Evolutionary conservation across 2,329 filamentous ascomycete genomes (phyloP).

Genomic region (Exophiala sideris): DNA sequence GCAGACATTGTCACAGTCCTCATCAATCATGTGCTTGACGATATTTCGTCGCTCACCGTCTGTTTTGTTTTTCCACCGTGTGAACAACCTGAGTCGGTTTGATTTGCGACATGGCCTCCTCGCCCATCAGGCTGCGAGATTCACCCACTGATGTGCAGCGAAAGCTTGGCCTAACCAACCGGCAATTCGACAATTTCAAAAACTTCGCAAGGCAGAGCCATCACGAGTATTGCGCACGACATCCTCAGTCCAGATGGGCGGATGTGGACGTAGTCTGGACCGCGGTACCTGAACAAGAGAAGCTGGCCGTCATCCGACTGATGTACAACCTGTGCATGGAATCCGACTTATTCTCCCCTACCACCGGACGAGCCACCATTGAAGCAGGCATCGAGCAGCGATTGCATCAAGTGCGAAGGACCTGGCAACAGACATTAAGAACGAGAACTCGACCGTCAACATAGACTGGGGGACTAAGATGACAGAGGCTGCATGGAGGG

Average conservation of each 20-base stretch:
- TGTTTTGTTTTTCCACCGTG: slow-evolving; percentile 7
- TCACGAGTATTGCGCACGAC: slow-evolving; percentile 18
- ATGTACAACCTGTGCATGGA: slow-evolving; percentile 21
- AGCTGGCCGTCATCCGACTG: slow-evolving; percentile 13
- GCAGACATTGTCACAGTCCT: slow-evolving; percentile 1
- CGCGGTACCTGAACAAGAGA: slow-evolving; percentile 20
- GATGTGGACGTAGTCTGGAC: slow-evolving; percentile 22
- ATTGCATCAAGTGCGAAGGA: slow-evolving; percentile 22
- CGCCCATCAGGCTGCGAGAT: slow-evolving; percentile 24
- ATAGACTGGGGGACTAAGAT: slow-evolving; percentile 12
- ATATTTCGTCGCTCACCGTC: not conserved
- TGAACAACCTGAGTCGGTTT: not conserved
- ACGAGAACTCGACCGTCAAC: slow-evolving; percentile 13
- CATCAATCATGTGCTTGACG: slow-evolving; percentile 3
- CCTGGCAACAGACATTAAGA: slow-evolving; percentile 23
- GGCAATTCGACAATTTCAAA: slow-evolving; percentile 24
- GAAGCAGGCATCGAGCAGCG: slow-evolving; percentile 20
- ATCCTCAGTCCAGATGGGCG: slow-evolving; percentile 22
- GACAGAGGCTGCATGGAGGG: not conserved
- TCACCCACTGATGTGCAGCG: slow-evolving; percentile 17
- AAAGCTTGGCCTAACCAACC: slow-evolving; percentile 20
- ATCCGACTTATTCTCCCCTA: slow-evolving; percentile 16
- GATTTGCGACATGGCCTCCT: slow-evolving; percentile 13
- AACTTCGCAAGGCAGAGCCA: slow-evolving; percentile 20
- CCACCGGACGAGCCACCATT: slow-evolving; percentile 9